Evolutionary conservation across 2,329 filamentous ascomycete species (phyloP).

Genomic region (Penicillium verrucosum): DNA sequence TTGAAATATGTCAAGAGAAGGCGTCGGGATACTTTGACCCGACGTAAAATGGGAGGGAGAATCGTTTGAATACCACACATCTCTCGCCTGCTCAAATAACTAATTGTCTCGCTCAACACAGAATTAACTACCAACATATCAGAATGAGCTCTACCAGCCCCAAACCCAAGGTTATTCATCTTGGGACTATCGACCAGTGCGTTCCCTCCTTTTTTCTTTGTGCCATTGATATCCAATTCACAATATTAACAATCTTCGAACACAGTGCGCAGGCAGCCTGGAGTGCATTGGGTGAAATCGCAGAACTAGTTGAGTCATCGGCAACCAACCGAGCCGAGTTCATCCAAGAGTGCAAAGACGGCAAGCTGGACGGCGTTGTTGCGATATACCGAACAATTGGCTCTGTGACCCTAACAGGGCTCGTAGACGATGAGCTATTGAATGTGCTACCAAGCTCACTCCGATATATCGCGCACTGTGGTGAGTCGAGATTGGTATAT

Average conservation of each 20-base stretch:
- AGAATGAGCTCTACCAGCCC: constrained; percentile 24
- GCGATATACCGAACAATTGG: constrained; percentile 70
- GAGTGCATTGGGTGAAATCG: constrained; percentile 58
- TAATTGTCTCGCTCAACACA: background rate
- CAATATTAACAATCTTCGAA: background rate
- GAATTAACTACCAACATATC: background rate
- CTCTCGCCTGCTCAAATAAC: background rate
- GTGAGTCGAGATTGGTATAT: constrained; percentile 21
- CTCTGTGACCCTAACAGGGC: constrained; percentile 63
- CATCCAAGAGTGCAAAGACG: constrained; percentile 63
- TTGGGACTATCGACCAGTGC: constrained; percentile 64
- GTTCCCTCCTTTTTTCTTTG: constrained; percentile 26
- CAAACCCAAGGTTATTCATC: constrained; percentile 59
- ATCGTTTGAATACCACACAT: background rate
- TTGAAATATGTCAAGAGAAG: constrained; percentile 6
- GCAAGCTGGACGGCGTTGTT: constrained; percentile 62
- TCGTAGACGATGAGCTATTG: constrained; percentile 68
- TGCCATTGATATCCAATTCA: too few relatives aligned
- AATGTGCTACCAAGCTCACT: constrained; percentile 43
- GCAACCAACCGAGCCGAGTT: constrained; percentile 65
- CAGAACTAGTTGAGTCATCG: constrained; percentile 62
- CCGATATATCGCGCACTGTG: constrained; percentile 40
- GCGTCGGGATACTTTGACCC: constrained; percentile 6
- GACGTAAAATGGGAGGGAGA: background rate
- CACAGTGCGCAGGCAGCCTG: constrained; percentile 60